phyloP scores from a whole-genome alignment of 192 early-diverging fungal genomes.

The Linnemannia exigua region DNA sequence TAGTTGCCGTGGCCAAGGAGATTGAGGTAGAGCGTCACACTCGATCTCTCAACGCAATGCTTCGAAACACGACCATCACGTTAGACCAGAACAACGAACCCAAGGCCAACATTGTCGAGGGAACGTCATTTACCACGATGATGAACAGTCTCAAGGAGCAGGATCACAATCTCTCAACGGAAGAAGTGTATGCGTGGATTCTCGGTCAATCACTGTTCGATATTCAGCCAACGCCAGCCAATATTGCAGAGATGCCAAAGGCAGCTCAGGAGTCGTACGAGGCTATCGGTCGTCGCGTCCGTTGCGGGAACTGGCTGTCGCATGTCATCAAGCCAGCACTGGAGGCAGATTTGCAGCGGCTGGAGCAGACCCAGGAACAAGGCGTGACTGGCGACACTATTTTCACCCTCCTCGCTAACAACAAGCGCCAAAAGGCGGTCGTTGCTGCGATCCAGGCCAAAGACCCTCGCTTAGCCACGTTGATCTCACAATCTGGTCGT shows the following conservation, averaged over 20 bases:
- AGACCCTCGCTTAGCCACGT: slow-evolving; percentile 82
- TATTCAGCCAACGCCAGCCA: slow-evolving; percentile 17
- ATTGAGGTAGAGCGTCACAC: slow-evolving; percentile 22
- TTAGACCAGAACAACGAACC: slow-evolving; percentile 30
- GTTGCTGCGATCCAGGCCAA: slow-evolving; percentile 70
- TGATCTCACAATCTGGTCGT: slow-evolving; percentile 82
- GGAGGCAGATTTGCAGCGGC: slow-evolving; percentile 21
- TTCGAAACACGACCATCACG: slow-evolving; percentile 26
- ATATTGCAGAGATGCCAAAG: slow-evolving; percentile 19
- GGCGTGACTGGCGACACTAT: background rate
- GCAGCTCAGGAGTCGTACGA: slow-evolving; percentile 33
- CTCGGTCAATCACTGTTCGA: slow-evolving; percentile 46
- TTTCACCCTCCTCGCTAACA: slow-evolving; percentile 64
- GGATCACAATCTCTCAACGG: slow-evolving; percentile 22
- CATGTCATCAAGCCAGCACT: slow-evolving; percentile 59
- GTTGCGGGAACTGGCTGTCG: slow-evolving; percentile 72
- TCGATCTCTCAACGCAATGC: slow-evolving; percentile 28
- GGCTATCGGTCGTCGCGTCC: slow-evolving; percentile 57
- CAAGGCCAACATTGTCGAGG: slow-evolving; percentile 24
- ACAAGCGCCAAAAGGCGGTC: slow-evolving; percentile 74
- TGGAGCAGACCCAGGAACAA: slow-evolving; percentile 56
- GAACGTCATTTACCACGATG: slow-evolving; percentile 37
- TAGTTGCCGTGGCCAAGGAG: slow-evolving; percentile 15
- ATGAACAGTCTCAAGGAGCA: slow-evolving; percentile 38
- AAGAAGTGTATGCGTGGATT: slow-evolving; percentile 53